Base-by-base conservation (phyloP, 2,329 filamentous ascomycete genomes). In the Apiospora kogelbergensis region DNA sequence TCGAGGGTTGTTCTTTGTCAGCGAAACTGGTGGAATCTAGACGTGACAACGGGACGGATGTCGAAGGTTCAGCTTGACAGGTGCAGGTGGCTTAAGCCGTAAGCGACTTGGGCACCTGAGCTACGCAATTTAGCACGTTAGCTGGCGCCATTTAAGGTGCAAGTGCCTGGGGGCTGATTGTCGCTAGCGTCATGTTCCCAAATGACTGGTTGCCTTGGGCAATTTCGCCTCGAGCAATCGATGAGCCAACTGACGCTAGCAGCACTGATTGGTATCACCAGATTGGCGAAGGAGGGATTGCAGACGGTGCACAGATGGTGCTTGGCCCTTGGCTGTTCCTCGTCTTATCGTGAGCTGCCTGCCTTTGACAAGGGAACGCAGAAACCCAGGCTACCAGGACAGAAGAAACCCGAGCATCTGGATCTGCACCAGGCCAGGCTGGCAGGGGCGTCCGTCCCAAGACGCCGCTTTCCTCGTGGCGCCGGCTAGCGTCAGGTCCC, bases 21-120 rank as follows among this genome's bases (percentile, higher is more conserved):
- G 26, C 48, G 6, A 15, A 15, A 9, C 4, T 4, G 24, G 3
- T 3, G 20, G 13, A 20, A 6, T 53, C 46, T 57, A 33, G 48
- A 57, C 1, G 26, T 15, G 40, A 41, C 40, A 41, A 13, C 11
- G 6, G 40, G 40, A 13, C 40, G 40, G 13, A 15, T 15, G 40
- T 42, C 40, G 17, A 57, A 57, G 45, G 48, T 57, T 57, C 48
- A 57, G 48, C 48, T 57, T 57, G 48, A 57, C 48, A 57, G 26
- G 48, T 57, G 15, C 48, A 33, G 48, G 26, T 33, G 48, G 48
- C 26, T 33, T 57, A 57, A 33, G 48, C 48, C 48, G 3, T 2
- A 57, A 33, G 7, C 26, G 26, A 33, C 3, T 57, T 33, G 17
- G 48, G 48, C 26, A 10, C 48, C 24, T 30, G 48, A 33, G 24